Percentiles rank a stretch among this genome's conserved stretches.
phyloP scores from a whole-genome alignment of 2,329 filamentous ascomycete genomes.

The Ophiocordyceps camponoti-saundersi region DNA sequence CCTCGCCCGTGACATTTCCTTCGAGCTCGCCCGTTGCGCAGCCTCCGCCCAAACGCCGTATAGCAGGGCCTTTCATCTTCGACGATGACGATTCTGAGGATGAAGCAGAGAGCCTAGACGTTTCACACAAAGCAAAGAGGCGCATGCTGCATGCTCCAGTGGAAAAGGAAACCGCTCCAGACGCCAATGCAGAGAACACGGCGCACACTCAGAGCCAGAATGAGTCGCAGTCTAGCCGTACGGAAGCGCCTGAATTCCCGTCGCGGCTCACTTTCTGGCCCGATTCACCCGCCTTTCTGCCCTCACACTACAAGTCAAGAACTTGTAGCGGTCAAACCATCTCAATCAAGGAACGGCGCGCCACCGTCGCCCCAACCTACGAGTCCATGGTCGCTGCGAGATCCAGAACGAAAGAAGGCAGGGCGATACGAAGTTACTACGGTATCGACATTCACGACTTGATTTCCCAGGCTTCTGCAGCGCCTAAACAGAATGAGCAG shows the following conservation, averaged over 20 bases:
- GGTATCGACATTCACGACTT: slow-evolving; percentile 82
- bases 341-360: slow-evolving; percentile 36
- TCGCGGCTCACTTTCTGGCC: background rate
- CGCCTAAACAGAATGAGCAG: slow-evolving; percentile 25
- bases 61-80: slow-evolving; percentile 20
- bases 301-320: slow-evolving; percentile 15
- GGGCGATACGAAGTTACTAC: slow-evolving; percentile 66
- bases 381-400: slow-evolving; percentile 51
- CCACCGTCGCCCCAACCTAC: slow-evolving; percentile 32
- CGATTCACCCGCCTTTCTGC: background rate
- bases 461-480: slow-evolving; percentile 51
- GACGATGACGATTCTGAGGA: slow-evolving; percentile 20
- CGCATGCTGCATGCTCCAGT: slow-evolving; percentile 13
- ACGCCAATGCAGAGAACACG: slow-evolving; percentile 1
- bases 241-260: background rate
- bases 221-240: background rate
- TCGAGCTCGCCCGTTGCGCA: slow-evolving; percentile 25
- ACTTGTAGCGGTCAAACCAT: slow-evolving; percentile 41
- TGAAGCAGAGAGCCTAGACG: slow-evolving; percentile 1
- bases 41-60: slow-evolving; percentile 14
- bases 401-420: slow-evolving; percentile 48
- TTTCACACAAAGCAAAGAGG: slow-evolving; percentile 11
- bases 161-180: background rate
- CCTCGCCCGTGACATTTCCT: slow-evolving; percentile 40
- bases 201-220: slow-evolving; percentile 1